These are phyloP conservation scores for Andrographis paniculata DNA, from an alignment of 305 asterid species.

Conservation along the genomic window DNA sequence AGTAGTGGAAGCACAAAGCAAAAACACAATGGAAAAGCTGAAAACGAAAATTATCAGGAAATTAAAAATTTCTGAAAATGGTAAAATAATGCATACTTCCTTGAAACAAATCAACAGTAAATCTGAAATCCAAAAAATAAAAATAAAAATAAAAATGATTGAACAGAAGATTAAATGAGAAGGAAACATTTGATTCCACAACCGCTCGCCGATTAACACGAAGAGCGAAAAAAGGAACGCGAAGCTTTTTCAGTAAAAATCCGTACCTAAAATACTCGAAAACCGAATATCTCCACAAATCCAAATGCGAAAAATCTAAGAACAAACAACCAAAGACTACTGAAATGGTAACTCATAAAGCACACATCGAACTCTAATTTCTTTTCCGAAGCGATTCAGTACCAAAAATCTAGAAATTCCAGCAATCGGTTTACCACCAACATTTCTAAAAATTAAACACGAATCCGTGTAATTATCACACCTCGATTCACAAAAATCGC, in stretches of 20 bases:
- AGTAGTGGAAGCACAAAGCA: slow-evolving; percentile 15
- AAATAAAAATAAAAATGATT: too few relatives aligned
- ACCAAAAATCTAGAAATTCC: slow-evolving; percentile 7
- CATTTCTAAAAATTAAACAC: neutral
- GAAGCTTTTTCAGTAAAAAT: neutral
- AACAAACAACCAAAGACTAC: too few relatives aligned
- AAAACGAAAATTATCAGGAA: slow-evolving; percentile 19
- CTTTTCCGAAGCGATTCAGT: neutral
- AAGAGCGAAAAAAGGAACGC: neutral
- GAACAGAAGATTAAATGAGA: neutral
- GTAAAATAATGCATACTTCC: too few relatives aligned
- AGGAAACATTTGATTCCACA: slow-evolving; percentile 2
- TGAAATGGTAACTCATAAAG: too few relatives aligned
- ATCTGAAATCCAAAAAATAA: neutral
- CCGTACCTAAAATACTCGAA: too few relatives aligned
- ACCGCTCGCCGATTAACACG: slow-evolving; percentile 2
- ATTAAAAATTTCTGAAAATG: slow-evolving; percentile 8
- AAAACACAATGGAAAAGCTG: slow-evolving; percentile 15
- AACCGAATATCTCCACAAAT: too few relatives aligned
- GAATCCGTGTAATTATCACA: slow-evolving; percentile 7
- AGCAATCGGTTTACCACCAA: neutral
- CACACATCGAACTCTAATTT: too few relatives aligned
- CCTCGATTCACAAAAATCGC: slow-evolving; percentile 10
- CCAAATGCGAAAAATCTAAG: too few relatives aligned
- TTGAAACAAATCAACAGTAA: too few relatives aligned